Percentiles rank a stretch among this genome's conserved stretches.
phyloP scores from a whole-genome alignment of 179 eudicot genomes.

The Silene coronaria region DNA sequence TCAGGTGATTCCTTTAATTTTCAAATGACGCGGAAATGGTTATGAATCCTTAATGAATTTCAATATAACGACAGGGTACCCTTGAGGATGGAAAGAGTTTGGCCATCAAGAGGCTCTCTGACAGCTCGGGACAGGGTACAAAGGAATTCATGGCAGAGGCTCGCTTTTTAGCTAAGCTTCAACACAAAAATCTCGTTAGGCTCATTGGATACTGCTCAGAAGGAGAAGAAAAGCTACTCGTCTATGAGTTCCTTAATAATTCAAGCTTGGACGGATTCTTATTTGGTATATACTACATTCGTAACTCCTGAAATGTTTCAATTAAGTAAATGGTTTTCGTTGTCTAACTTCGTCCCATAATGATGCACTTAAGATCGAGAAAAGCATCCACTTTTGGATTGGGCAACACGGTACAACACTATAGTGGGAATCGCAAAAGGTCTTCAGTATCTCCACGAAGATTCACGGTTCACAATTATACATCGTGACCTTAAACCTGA shows the following conservation, averaged over 20 bases:
- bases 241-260: background rate
- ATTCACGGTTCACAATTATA: constrained; percentile 35
- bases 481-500: constrained; percentile 42
- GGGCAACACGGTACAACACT: constrained; percentile 22
- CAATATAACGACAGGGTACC: constrained; percentile 13
- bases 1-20: background rate
- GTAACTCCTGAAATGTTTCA: background rate
- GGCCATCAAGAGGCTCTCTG: constrained; percentile 15
- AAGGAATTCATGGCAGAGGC: background rate
- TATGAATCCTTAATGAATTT: no score
- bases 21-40: background rate
- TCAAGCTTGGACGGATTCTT: background rate
- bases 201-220: constrained; percentile 4
- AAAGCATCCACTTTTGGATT: constrained; percentile 4
- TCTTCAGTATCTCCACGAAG: constrained; percentile 27
- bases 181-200: background rate
- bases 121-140: background rate
- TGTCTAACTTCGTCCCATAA: background rate
- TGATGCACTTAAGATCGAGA: background rate
- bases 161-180: background rate
- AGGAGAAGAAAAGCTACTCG: background rate
- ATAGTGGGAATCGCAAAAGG: constrained; percentile 20
- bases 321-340: background rate
- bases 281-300: background rate
- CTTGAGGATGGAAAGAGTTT: background rate